Percentiles rank a stretch among this genome's conserved stretches.
phyloP scores from a whole-genome alignment of 2,329 filamentous ascomycete species.

The Colletotrichum spaethianum region DNA sequence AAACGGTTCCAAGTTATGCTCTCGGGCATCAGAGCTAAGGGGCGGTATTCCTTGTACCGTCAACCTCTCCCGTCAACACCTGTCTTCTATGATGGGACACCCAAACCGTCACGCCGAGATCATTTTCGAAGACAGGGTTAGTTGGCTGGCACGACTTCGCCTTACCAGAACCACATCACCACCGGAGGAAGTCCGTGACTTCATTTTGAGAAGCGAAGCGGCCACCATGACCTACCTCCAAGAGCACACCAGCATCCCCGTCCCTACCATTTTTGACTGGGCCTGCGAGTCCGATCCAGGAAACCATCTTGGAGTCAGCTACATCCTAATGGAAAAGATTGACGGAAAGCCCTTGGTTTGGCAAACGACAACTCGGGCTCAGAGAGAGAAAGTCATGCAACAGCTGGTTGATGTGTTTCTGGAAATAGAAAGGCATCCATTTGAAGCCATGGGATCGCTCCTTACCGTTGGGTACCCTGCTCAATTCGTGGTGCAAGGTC shows the following conservation, averaged over 20 bases:
- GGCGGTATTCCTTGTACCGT: constrained; percentile 42
- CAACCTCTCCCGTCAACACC: constrained; percentile 41
- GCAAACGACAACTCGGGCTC: constrained; percentile 46
- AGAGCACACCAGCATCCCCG: constrained; percentile 14
- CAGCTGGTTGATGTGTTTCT: constrained; percentile 51
- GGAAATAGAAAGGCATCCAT: constrained; percentile 51
- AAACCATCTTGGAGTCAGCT: constrained; percentile 54
- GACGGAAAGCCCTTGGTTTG: constrained; percentile 52
- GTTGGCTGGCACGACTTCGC: constrained; percentile 47
- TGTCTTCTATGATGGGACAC: constrained; percentile 47
- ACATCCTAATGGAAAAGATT: constrained; percentile 60
- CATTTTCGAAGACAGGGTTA: constrained; percentile 46
- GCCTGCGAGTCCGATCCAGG: constrained; percentile 48
- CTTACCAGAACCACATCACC: constrained; percentile 42
- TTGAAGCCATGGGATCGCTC: constrained; percentile 48
- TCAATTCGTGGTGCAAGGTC: not conserved
- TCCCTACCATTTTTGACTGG: constrained; percentile 44
- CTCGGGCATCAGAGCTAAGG: constrained; percentile 42
- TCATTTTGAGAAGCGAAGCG: constrained; percentile 47
- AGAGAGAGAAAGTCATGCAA: constrained; percentile 50
- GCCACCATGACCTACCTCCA: constrained; percentile 46
- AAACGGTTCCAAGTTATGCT: constrained; percentile 41
- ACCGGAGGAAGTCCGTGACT: constrained; percentile 44
- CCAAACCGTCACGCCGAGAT: constrained; percentile 48
- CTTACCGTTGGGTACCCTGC: constrained; percentile 8